These are phyloP conservation scores for Paralagenidium karlingii DNA, from an alignment of 352 stramenopile species.

Conservation along the genomic window DNA sequence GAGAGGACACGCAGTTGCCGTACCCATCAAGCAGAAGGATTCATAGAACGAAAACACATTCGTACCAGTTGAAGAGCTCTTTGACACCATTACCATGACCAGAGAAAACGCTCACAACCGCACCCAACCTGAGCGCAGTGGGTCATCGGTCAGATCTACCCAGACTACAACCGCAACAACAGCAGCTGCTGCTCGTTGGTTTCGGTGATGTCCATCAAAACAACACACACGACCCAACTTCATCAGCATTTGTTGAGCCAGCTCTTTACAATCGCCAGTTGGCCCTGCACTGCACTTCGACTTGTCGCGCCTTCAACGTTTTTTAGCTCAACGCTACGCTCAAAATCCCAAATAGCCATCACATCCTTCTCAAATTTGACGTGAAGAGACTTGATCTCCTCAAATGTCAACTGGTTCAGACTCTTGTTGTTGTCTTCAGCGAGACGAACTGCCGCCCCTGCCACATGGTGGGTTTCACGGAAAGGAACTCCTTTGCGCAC, in stretches of 20 bases:
- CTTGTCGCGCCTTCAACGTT: slow-evolving; percentile 80
- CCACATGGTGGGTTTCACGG: slow-evolving; percentile 99
- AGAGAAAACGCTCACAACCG: too few species aligned
- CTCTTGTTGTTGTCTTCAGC: slow-evolving; percentile 82
- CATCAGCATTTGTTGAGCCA: slow-evolving; percentile 28
- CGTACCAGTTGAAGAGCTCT: too few species aligned
- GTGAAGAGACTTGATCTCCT: slow-evolving; percentile 83
- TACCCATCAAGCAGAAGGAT: too few species aligned
- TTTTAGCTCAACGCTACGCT: slow-evolving; percentile 85
- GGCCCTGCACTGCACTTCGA: slow-evolving; percentile 62
- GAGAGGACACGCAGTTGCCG: too few species aligned
- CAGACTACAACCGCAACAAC: too few species aligned
- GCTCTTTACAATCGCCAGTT: slow-evolving; percentile 62
- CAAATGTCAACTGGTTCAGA: slow-evolving; percentile 81
- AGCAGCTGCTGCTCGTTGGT: too few species aligned
- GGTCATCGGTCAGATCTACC: too few species aligned
- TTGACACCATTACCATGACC: too few species aligned
- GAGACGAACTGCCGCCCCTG: slow-evolving; percentile 87
- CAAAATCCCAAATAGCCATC: slow-evolving; percentile 83
- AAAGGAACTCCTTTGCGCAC: slow-evolving; percentile 98
- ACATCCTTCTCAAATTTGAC: slow-evolving; percentile 84
- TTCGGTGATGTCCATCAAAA: too few species aligned
- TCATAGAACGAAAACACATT: too few species aligned
- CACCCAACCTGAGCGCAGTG: too few species aligned
- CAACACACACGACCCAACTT: too few species aligned